Percentiles rank a stretch among this genome's conserved stretches.
Conservation (phyloP, 352 stramenopile genomes). For the Phytophthora boehmeriae region DNA sequence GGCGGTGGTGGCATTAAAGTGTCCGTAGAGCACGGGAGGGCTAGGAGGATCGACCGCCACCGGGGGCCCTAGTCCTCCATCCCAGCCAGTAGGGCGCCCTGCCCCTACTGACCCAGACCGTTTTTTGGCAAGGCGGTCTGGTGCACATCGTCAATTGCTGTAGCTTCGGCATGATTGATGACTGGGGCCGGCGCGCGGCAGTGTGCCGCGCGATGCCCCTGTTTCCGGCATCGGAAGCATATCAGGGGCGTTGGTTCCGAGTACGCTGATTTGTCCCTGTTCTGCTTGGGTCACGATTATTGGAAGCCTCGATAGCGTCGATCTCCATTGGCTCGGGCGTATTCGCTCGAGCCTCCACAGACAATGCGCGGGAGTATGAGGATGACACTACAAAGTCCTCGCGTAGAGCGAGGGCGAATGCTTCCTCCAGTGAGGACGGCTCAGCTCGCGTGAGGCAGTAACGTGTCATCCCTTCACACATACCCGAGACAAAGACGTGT, state of each 20-base stretch:
- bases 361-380: neutral
- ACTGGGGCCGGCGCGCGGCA: conserved; percentile 7
- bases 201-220: conserved; percentile 6
- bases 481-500: conserved; percentile 20
- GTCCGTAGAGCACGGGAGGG: conserved; percentile 5
- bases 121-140: neutral
- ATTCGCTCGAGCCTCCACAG: neutral
- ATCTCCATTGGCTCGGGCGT: conserved; percentile 23
- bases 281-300: neutral
- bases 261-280: neutral
- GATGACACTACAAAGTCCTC: conserved; percentile 22
- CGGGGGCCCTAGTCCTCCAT: conserved; percentile 3
- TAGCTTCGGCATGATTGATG: neutral
- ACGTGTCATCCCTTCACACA: conserved; percentile 13
- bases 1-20: conserved; percentile 15
- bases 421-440: conserved; percentile 12
- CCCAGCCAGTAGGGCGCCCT: conserved; percentile 14
- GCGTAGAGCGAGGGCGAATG: conserved; percentile 12
- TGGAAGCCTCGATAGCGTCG: neutral
- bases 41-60: conserved; percentile 6
- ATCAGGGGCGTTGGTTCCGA: neutral
- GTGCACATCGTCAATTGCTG: neutral
- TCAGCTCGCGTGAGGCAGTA: conserved; percentile 12
- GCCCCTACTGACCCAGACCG: conserved; percentile 1
- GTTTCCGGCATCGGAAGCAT: conserved; percentile 1